phyloP scores from a whole-genome alignment of 1,284 basidiomycete genomes.

The Sporisorium scitamineum region DNA sequence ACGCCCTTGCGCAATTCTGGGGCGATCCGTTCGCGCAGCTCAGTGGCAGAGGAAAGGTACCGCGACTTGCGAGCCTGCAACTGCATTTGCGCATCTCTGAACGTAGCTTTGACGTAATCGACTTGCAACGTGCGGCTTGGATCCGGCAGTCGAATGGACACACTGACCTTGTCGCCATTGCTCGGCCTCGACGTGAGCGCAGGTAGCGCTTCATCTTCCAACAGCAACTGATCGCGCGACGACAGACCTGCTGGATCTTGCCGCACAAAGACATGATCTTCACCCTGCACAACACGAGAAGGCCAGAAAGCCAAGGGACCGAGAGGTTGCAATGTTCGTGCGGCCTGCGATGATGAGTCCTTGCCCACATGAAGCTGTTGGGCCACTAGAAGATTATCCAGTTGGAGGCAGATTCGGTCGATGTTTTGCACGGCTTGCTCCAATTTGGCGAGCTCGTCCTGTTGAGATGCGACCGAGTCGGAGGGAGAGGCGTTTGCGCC shows the following conservation, averaged over 20 bases:
- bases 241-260: slow-evolving; percentile 18
- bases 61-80: slow-evolving; percentile 19
- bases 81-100: slow-evolving; percentile 30
- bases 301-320: slow-evolving; percentile 45
- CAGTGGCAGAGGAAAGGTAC: slow-evolving; percentile 2
- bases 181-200: slow-evolving; percentile 5
- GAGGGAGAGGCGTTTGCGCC: neutral
- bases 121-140: slow-evolving; percentile 38
- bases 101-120: slow-evolving; percentile 1
- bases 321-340: slow-evolving; percentile 27
- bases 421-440: slow-evolving; percentile 19
- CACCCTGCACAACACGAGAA: slow-evolving; percentile 13
- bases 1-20: neutral
- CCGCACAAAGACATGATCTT: slow-evolving; percentile 21
- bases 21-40: slow-evolving; percentile 10
- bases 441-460: slow-evolving; percentile 12
- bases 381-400: slow-evolving; percentile 36
- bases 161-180: neutral
- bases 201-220: slow-evolving; percentile 33
- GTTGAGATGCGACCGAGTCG: slow-evolving; percentile 3
- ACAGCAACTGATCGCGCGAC: slow-evolving; percentile 9
- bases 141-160: slow-evolving; percentile 6
- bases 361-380: slow-evolving; percentile 12
- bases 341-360: slow-evolving; percentile 3
- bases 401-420: slow-evolving; percentile 37